These are phyloP conservation scores for Diaporthe longicolla DNA, from an alignment of 2,329 filamentous ascomycete genomes.

Conservation along the genomic window DNA sequence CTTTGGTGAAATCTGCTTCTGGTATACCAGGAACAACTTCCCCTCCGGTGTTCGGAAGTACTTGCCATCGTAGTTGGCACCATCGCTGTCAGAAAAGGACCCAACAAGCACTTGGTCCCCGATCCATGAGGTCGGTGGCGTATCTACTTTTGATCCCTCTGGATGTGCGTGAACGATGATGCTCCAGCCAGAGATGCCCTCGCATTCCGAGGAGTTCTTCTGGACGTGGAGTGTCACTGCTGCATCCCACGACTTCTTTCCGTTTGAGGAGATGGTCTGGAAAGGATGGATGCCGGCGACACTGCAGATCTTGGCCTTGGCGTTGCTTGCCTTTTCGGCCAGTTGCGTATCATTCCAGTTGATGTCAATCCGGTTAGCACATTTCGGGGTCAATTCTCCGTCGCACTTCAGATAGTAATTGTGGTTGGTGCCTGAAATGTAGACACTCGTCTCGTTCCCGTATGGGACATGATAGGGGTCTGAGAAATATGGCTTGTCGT, in stretches of 20 bases:
- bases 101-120: neutral
- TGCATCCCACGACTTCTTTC: too few species aligned
- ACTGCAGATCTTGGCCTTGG: too few species aligned
- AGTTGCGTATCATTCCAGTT: too few species aligned
- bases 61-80: constrained; percentile 14
- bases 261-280: too few species aligned
- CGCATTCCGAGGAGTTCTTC: too few species aligned
- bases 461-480: constrained; percentile 8
- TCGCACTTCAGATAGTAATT: neutral
- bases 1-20: neutral
- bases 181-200: too few species aligned
- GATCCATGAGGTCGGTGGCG: neutral
- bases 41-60: neutral
- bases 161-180: too few species aligned
- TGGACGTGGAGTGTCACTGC: too few species aligned
- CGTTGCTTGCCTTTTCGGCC: too few species aligned
- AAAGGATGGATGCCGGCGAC: too few species aligned
- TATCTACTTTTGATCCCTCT: neutral
- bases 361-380: too few species aligned
- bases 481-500: neutral
- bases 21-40: neutral
- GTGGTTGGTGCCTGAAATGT: constrained; percentile 4
- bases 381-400: neutral
- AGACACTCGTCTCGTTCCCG: neutral
- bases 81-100: neutral